Conservation (phyloP, 805 yeast species). For the Lipomyces starkeyi region DNA sequence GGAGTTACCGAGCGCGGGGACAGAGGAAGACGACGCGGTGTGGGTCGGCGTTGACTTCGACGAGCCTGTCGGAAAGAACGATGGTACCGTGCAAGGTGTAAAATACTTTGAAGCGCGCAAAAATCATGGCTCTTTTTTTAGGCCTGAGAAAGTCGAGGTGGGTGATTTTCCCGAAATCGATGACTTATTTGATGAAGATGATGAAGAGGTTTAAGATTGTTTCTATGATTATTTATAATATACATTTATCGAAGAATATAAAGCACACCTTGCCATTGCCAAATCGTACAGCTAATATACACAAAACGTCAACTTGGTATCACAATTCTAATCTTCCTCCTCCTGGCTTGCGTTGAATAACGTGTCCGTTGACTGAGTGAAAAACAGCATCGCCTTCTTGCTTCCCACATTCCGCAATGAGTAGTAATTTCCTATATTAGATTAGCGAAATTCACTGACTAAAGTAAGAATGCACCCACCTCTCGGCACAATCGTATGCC, state of each 20-base stretch:
- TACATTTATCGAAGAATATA: not conserved
- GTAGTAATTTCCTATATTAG: constrained; percentile 21
- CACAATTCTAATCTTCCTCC: not conserved
- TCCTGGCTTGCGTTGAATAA: constrained; percentile 28
- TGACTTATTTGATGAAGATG: constrained; percentile 54
- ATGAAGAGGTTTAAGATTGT: constrained; percentile 26
- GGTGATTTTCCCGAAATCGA: constrained; percentile 68
- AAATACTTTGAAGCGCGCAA: constrained; percentile 61
- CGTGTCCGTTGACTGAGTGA: constrained; percentile 66
- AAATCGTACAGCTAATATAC: not conserved
- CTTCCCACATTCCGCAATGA: constrained; percentile 54
- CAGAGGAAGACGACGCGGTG: constrained; percentile 40
- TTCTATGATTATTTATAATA: not conserved
- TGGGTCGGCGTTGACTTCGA: constrained; percentile 91
- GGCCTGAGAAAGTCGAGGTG: constrained; percentile 68
- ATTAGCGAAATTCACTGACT: not conserved
- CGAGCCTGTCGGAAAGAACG: constrained; percentile 85
- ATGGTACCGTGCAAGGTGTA: constrained; percentile 71
- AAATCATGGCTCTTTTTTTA: constrained; percentile 78
- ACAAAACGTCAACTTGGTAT: not conserved
- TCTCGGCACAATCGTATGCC: constrained; percentile 82
- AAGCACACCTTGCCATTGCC: not conserved
- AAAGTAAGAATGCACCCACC: constrained; percentile 53
- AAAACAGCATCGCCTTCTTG: constrained; percentile 67
- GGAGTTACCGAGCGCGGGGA: constrained; percentile 53